Evolutionary conservation across 108 stramenopile species (phyloP), one percentile per base, ranked within the genome.

Genomic region (Discostella stelligeroides): DNA sequence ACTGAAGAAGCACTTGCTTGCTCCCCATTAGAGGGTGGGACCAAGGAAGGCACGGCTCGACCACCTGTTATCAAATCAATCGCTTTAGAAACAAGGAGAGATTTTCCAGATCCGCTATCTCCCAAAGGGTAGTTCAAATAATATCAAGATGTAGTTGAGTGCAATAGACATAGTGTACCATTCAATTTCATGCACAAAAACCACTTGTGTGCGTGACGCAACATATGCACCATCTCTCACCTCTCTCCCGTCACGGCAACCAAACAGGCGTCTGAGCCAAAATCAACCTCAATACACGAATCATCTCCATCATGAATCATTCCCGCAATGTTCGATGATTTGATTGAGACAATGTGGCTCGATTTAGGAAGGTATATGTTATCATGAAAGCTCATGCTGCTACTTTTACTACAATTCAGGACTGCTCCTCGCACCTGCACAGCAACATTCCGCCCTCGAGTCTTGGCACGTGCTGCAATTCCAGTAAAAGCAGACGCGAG

Each of bases 11-110:
- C 29, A 28, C 24, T 20, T 5, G 47, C 49, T 29, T 17, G 13
- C 23, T 53, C 49, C 28, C 10, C 23, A 25, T 29, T 7, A 12
- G 24, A 60, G 21, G 51, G 23, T 47, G 73, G 57, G 7, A 85
- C 55, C 55, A 85, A 47, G 5, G 83, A 70, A 38, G 74, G 20
- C 7, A 65, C 50, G n/a, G 81, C 81, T 53, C 85, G 88, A 8
- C 88, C 87, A 24, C 90, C 90, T 0, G 74, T 79, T 13, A 87
- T 60, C 70, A 87, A 57, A 51, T 88, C 86, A 28, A 82, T 76
- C 4, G 79, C 81, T 48, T 84, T 88, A 25, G 85, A 82, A n/a
- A 91, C 61, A 62, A 91, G 64, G 30, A 91, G 53, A 3, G 81
- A 83, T 71, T 91, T 91, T 45, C 90, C 90, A 8, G 76, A 68